These are phyloP conservation scores for Casuarina cunninghamiana DNA, from an alignment of 306 rosid genomes.

Conservation along the genomic window DNA sequence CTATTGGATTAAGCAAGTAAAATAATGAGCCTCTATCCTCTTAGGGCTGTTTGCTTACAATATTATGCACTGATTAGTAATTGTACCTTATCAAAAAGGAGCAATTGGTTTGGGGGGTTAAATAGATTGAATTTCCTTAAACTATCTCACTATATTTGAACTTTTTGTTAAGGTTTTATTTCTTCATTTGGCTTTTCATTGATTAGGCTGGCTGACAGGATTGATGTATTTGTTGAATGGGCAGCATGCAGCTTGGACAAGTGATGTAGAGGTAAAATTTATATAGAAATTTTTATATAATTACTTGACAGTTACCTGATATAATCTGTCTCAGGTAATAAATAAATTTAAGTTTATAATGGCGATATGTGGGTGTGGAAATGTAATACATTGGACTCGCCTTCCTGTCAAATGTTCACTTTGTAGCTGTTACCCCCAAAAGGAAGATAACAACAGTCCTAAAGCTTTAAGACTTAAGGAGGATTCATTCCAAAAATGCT, in stretches of 20 bases:
- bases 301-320: slow-evolving; percentile 12
- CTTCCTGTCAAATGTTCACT: slow-evolving; percentile 11
- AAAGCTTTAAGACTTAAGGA: slow-evolving; percentile 8
- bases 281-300: slow-evolving; percentile 21
- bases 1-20: neutral
- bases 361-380: neutral
- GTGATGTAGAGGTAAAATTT: slow-evolving; percentile 66
- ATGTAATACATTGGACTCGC: slow-evolving; percentile 19
- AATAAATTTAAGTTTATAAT: neutral
- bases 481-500: neutral
- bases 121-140: slow-evolving; percentile 10
- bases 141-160: slow-evolving; percentile 29
- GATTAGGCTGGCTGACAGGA: slow-evolving; percentile 95
- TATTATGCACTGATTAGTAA: neutral
- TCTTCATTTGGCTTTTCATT: slow-evolving; percentile 63
- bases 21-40: neutral
- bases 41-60: neutral
- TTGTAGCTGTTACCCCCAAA: neutral
- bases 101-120: slow-evolving; percentile 13
- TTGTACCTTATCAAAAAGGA: neutral
- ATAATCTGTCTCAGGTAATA: neutral
- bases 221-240: slow-evolving; percentile 80
- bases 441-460: slow-evolving; percentile 9
- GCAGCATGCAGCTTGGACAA: slow-evolving; percentile 75
- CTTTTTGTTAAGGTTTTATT: slow-evolving; percentile 52